phyloP scores from a whole-genome alignment of 768 basidiomycete species.

The Hebeloma cylindrosporum region DNA sequence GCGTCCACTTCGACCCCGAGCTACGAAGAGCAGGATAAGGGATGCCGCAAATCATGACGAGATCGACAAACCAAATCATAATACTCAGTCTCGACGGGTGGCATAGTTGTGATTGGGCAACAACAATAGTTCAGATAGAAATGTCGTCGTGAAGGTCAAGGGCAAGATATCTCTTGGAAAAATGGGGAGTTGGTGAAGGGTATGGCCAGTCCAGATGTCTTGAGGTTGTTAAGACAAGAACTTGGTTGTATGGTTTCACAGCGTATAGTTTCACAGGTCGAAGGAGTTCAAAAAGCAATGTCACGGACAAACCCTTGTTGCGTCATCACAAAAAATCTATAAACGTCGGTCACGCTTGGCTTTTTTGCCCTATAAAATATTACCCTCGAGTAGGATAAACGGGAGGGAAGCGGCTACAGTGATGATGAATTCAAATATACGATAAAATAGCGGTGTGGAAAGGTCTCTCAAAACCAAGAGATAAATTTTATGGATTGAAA shows the following conservation, averaged over 20 bases:
- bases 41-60: background rate
- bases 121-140: background rate
- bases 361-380: background rate
- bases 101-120: conserved; percentile 43
- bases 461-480: background rate
- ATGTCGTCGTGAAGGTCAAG: too few relatives aligned
- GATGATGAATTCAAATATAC: conserved; percentile 2
- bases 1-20: conserved; percentile 72
- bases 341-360: background rate
- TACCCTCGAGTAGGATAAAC: conserved; percentile 11
- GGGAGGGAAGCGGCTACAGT: conserved; percentile 8
- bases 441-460: conserved; percentile 1
- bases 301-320: background rate
- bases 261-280: too few relatives aligned
- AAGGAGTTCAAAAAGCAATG: too few relatives aligned
- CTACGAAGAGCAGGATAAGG: conserved; percentile 36
- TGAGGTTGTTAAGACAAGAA: too few relatives aligned
- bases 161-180: too few relatives aligned
- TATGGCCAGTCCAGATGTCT: too few relatives aligned
- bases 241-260: too few relatives aligned
- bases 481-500: background rate
- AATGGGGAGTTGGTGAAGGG: too few relatives aligned
- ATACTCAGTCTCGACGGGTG: conserved; percentile 89
- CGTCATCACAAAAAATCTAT: background rate
- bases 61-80: conserved; percentile 70